A percentile compares a stretch with the other conserved stretches of the same genome.
These are phyloP conservation scores for Breviolum minutum DNA, from an alignment of 73 alveolate genomes.

Conservation along the genomic window DNA sequence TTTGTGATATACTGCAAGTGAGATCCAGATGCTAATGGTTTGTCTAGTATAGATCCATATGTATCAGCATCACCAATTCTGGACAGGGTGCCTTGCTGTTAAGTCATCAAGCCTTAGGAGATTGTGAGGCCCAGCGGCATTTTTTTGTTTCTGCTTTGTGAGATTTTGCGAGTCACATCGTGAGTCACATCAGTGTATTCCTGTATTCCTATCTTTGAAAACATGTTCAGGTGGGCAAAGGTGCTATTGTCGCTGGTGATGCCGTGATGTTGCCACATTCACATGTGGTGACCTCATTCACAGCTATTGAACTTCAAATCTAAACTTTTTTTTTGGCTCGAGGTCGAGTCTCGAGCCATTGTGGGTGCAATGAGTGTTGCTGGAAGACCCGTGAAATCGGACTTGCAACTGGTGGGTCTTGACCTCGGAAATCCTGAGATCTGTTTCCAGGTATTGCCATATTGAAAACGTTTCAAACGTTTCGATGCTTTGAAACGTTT, in stretches of 20 bases:
- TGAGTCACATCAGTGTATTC: neutral
- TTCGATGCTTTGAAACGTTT: no score
- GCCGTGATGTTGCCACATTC: conserved; percentile 90
- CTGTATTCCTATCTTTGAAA: neutral
- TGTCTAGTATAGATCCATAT: no score
- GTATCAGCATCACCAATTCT: no score
- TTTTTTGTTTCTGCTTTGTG: neutral
- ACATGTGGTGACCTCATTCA: neutral
- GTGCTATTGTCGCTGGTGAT: conserved; percentile 67
- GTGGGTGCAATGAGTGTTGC: conserved; percentile 93
- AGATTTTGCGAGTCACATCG: neutral
- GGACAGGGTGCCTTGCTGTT: conserved; percentile 82
- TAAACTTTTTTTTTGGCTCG: no score
- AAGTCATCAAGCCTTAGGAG: conserved; percentile 89
- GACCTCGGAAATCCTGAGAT: neutral
- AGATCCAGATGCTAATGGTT: neutral
- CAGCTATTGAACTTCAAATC: no score
- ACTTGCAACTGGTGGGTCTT: conserved; percentile 75
- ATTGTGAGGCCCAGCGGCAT: conserved; percentile 28
- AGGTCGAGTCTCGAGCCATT: conserved; percentile 47
- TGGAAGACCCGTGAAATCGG: conserved; percentile 74
- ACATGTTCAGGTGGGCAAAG: conserved; percentile 49
- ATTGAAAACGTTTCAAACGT: no score
- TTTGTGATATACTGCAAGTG: neutral
- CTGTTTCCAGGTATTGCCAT: no score